Conservation (phyloP, 116 monocot genomes). For the Cymodocea nodosa region DNA sequence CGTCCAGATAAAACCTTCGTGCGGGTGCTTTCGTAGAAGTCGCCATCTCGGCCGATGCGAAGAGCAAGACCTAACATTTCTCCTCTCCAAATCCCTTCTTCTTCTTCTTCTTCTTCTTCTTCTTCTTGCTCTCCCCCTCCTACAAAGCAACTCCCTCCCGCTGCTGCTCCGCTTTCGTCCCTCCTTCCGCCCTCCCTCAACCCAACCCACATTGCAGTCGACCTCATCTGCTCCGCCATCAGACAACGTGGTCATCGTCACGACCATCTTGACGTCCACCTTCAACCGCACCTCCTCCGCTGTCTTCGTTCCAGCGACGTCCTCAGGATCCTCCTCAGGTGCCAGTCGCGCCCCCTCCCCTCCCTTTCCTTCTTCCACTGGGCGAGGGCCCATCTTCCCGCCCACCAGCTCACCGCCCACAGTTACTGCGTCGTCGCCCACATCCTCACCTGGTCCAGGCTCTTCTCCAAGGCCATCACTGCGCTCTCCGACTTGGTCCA, state of each 20-base stretch:
- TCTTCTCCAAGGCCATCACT: slow-evolving; percentile 18
- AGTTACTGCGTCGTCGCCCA: slow-evolving; percentile 15
- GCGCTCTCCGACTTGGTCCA: slow-evolving; percentile 23
- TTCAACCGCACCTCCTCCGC: slow-evolving; percentile 20
- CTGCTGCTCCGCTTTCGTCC: slow-evolving; percentile 8
- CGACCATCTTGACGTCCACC: background rate
- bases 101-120: background rate
- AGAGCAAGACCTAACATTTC: background rate
- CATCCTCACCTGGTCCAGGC: slow-evolving; percentile 30
- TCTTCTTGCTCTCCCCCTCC: background rate
- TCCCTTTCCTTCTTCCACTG: slow-evolving; percentile 48
- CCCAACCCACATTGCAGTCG: slow-evolving; percentile 22
- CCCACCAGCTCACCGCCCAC: slow-evolving; percentile 2
- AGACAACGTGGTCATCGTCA: slow-evolving; percentile 7
- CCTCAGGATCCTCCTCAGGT: slow-evolving; percentile 46
- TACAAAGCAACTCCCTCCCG: background rate
- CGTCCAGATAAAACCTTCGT: too few relatives aligned
- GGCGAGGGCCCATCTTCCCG: slow-evolving; percentile 22
- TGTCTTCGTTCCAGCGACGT: slow-evolving; percentile 27
- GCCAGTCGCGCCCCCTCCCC: slow-evolving; percentile 43
- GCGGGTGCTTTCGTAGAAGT: too few relatives aligned
- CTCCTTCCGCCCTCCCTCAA: slow-evolving; percentile 43
- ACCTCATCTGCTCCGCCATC: slow-evolving; percentile 32
- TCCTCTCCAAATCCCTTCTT: background rate
- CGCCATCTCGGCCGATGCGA: too few relatives aligned